Percentiles rank a stretch among this genome's conserved stretches.
Conservation (phyloP, 148 eudicot species). For the Nepenthes gracilis region DNA sequence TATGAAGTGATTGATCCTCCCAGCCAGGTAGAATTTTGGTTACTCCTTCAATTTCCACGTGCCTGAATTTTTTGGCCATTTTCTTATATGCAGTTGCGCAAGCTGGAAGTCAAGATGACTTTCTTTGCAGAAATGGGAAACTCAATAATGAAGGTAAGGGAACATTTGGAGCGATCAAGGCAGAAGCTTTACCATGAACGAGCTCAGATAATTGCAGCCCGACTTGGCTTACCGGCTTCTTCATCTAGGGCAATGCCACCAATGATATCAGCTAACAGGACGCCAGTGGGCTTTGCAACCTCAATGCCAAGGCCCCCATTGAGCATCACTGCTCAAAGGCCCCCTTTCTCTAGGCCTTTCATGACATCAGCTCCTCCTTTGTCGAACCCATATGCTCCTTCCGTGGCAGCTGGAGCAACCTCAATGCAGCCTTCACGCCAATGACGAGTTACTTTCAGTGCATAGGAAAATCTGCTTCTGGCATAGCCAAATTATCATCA, state of each 20-base stretch:
- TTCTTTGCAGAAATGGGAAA: slow-evolving; percentile 80
- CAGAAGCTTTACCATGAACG: slow-evolving; percentile 82
- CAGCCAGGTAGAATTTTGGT: neutral
- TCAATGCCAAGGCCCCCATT: slow-evolving; percentile 46
- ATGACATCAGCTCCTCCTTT: slow-evolving; percentile 36
- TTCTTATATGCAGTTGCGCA: slow-evolving; percentile 49
- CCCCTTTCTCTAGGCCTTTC: slow-evolving; percentile 54
- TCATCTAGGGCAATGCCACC: slow-evolving; percentile 52
- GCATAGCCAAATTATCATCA: too few relatives aligned
- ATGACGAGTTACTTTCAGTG: neutral
- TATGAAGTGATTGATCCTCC: neutral
- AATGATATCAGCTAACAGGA: slow-evolving; percentile 44
- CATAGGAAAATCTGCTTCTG: too few relatives aligned
- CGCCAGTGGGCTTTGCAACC: slow-evolving; percentile 37
- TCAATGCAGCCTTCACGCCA: slow-evolving; percentile 37
- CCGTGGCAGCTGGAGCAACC: slow-evolving; percentile 29
- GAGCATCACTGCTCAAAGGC: slow-evolving; percentile 50
- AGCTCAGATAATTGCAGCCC: slow-evolving; percentile 71
- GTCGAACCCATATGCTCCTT: slow-evolving; percentile 20
- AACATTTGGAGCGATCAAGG: slow-evolving; percentile 73
- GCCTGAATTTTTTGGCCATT: slow-evolving; percentile 6
- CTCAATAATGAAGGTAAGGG: slow-evolving; percentile 56
- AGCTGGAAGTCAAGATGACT: slow-evolving; percentile 77
- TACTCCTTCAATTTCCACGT: slow-evolving; percentile 5
- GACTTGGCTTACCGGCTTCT: slow-evolving; percentile 57